These are phyloP conservation scores for Galerina marginata DNA, from an alignment of 768 basidiomycete species.

Conservation along the genomic window DNA sequence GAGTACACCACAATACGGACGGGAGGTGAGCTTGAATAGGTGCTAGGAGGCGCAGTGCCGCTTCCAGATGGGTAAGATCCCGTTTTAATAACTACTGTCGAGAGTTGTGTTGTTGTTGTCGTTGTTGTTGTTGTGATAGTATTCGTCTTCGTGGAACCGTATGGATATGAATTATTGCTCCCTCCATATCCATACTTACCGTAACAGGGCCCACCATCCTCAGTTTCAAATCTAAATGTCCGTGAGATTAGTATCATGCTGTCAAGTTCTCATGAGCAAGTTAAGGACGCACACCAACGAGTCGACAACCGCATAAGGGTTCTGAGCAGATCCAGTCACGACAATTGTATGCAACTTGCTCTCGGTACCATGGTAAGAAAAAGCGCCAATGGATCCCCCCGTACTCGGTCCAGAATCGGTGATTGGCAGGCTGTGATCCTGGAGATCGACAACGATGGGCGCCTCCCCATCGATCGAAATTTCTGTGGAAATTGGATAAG, in stretches of 20 bases:
- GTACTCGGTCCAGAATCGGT: background rate
- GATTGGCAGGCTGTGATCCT: background rate
- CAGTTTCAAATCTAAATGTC: no score
- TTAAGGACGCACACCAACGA: no score
- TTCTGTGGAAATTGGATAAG: background rate
- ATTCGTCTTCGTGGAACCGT: background rate
- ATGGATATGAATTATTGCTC: no score
- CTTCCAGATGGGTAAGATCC: background rate
- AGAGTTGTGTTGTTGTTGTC: background rate
- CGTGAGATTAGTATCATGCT: no score
- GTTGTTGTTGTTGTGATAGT: background rate
- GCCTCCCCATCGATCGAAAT: background rate
- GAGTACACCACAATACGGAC: background rate
- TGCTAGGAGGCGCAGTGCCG: background rate
- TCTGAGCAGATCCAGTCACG: background rate
- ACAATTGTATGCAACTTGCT: background rate
- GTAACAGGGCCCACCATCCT: no score
- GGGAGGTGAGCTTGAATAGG: background rate
- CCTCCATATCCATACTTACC: no score
- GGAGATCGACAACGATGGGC: background rate
- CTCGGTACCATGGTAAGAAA: no score
- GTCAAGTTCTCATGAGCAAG: no score
- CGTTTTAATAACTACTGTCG: background rate
- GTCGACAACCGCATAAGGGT: no score
- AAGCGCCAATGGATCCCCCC: no score